A percentile compares a stretch with the other conserved stretches of the same genome.
These are phyloP conservation scores for Leccinum incarnatum DNA, from an alignment of 768 basidiomycete species.

Conservation along the genomic window DNA sequence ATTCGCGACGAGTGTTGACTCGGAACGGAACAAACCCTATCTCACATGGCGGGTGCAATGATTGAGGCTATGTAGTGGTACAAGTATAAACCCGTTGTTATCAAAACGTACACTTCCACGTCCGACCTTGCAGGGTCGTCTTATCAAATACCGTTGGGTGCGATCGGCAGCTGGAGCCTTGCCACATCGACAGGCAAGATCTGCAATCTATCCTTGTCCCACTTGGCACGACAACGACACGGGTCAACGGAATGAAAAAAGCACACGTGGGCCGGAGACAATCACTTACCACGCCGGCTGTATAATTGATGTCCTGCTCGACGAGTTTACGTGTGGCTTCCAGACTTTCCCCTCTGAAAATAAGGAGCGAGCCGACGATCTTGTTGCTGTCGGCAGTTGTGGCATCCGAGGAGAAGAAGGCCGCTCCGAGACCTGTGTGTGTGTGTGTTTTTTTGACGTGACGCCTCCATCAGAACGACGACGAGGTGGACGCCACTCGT, in stretches of 20 bases:
- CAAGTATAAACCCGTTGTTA: neutral
- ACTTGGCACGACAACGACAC: slow-evolving; percentile 33
- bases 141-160: neutral
- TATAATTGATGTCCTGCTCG: slow-evolving; percentile 24
- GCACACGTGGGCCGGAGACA: neutral
- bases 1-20: too few species aligned
- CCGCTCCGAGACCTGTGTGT: slow-evolving; percentile 50
- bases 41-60: neutral
- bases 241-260: neutral
- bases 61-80: neutral
- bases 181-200: slow-evolving; percentile 45
- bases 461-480: slow-evolving; percentile 8
- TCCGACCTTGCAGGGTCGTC: neutral
- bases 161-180: slow-evolving; percentile 11
- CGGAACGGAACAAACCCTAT: neutral
- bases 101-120: neutral
- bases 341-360: slow-evolving; percentile 51
- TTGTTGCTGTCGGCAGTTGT: slow-evolving; percentile 46
- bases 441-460: neutral
- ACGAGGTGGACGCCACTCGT: neutral
- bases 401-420: slow-evolving; percentile 54
- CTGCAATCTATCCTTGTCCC: slow-evolving; percentile 54
- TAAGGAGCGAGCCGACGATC: slow-evolving; percentile 55
- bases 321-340: slow-evolving; percentile 37
- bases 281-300: slow-evolving; percentile 22